These are phyloP conservation scores for Cymodocea nodosa DNA, from an alignment of 116 monocot genomes.

Conservation along the genomic window DNA sequence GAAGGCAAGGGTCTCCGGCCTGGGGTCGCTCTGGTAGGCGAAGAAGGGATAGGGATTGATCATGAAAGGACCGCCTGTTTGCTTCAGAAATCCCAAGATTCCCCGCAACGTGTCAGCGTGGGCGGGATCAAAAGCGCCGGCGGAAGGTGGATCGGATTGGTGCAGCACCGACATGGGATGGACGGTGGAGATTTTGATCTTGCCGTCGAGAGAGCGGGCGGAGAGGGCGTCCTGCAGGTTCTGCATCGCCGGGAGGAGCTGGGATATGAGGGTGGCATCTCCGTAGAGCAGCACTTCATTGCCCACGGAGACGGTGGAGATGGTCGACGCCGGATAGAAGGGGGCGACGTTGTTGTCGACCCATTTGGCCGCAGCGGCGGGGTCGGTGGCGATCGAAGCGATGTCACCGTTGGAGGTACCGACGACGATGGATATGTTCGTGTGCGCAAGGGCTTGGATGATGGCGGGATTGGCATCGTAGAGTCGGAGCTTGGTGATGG, in stretches of 20 bases:
- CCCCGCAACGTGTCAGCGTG: conserved; percentile 23
- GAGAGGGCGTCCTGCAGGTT: conserved; percentile 51
- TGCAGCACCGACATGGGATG: conserved; percentile 61
- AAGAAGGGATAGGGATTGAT: conserved; percentile 92
- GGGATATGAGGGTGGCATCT: conserved; percentile 27
- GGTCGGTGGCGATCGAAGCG: conserved; percentile 39
- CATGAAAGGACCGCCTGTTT: conserved; percentile 63
- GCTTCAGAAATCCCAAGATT: conserved; percentile 40
- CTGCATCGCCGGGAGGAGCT: conserved; percentile 68
- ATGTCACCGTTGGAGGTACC: conserved; percentile 58
- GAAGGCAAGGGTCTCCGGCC: conserved; percentile 74
- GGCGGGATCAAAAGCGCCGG: conserved; percentile 53
- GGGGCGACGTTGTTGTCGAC: conserved; percentile 44
- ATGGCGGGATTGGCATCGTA: conserved; percentile 57
- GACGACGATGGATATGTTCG: conserved; percentile 50
- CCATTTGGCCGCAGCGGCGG: conserved; percentile 42
- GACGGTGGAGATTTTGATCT: conserved; percentile 57
- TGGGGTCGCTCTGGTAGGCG: conserved; percentile 55
- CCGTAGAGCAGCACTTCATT: conserved; percentile 58
- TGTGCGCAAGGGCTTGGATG: conserved; percentile 43
- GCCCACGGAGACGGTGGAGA: conserved; percentile 62
- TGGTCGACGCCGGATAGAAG: conserved; percentile 33
- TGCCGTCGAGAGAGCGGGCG: conserved; percentile 12
- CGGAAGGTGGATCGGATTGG: conserved; percentile 65
- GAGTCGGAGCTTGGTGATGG: conserved; percentile 52